Conservation (phyloP, 2,329 filamentous ascomycete species). For the Dactylellina drechsleri region DNA sequence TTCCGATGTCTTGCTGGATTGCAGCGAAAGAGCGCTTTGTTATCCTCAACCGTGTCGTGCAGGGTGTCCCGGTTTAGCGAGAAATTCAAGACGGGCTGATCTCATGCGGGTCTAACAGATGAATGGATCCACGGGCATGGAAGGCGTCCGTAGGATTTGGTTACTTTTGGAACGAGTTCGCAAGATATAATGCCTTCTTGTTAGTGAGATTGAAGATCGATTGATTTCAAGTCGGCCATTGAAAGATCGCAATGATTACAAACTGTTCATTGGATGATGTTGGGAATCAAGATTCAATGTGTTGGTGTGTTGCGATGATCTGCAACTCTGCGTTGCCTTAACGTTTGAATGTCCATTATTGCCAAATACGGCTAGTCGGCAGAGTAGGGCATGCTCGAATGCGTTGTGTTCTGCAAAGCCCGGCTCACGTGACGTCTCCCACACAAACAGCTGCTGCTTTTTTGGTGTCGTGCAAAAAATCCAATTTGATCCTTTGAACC, state of each 20-base stretch:
- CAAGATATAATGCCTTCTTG: no score
- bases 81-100: no score
- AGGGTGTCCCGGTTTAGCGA: neutral
- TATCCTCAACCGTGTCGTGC: neutral
- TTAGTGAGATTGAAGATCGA: no score
- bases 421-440: constrained; percentile 29
- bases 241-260: neutral
- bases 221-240: neutral
- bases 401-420: constrained; percentile 20
- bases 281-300: neutral
- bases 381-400: constrained; percentile 12
- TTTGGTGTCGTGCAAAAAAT: constrained; percentile 33
- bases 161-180: no score
- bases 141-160: no score
- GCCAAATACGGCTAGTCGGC: constrained; percentile 4
- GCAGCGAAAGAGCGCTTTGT: constrained; percentile 4
- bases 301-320: constrained; percentile 17
- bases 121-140: neutral
- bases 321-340: neutral
- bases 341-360: neutral
- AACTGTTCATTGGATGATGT: no score
- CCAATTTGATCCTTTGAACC: constrained; percentile 24
- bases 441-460: constrained; percentile 28
- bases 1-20: neutral
- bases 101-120: neutral